phyloP scores from a whole-genome alignment of 176 grass and related monocot species.

The Aegilops bicornis region DNA sequence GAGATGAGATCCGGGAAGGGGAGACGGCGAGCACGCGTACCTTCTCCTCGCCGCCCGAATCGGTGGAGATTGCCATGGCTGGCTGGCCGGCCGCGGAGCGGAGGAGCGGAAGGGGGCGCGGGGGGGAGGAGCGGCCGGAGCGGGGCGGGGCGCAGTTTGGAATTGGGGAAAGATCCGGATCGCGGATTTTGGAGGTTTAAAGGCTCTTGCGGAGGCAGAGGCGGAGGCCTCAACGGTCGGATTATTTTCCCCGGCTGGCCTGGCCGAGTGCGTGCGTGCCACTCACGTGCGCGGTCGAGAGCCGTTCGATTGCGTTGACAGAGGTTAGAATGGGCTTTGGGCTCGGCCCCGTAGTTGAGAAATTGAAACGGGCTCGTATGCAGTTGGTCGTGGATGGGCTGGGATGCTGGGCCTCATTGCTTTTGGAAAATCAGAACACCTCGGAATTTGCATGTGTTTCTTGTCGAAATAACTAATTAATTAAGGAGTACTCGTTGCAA shows the following conservation, averaged over 20 bases:
- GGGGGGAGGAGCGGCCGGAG: not conserved
- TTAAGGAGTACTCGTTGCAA: too few species aligned
- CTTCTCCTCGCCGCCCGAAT: slow-evolving; percentile 62
- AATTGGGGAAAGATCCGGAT: slow-evolving; percentile 2
- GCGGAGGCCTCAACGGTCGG: slow-evolving; percentile 57
- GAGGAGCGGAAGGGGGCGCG: not conserved
- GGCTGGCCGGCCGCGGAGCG: not conserved
- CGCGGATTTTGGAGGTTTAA: slow-evolving; percentile 9
- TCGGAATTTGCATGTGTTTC: too few species aligned
- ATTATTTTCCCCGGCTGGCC: slow-evolving; percentile 18
- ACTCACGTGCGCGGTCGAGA: slow-evolving; percentile 21
- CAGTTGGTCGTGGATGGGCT: not conserved
- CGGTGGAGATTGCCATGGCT: slow-evolving; percentile 67
- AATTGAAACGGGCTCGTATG: too few species aligned
- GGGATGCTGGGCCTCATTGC: not conserved
- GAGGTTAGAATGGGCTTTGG: not conserved
- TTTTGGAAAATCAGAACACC: too few species aligned
- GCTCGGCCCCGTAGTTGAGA: not conserved
- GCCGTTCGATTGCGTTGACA: not conserved
- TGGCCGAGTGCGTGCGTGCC: slow-evolving; percentile 1
- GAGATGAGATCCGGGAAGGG: not conserved
- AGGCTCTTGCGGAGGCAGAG: not conserved
- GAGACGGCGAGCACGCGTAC: slow-evolving; percentile 2
- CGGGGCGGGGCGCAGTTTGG: slow-evolving; percentile 6
- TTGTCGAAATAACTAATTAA: too few species aligned